Evolutionary conservation across 2,329 filamentous ascomycete species (phyloP), one percentile per base, ranked within the genome.

Genomic region (Colletotrichum lentis): DNA sequence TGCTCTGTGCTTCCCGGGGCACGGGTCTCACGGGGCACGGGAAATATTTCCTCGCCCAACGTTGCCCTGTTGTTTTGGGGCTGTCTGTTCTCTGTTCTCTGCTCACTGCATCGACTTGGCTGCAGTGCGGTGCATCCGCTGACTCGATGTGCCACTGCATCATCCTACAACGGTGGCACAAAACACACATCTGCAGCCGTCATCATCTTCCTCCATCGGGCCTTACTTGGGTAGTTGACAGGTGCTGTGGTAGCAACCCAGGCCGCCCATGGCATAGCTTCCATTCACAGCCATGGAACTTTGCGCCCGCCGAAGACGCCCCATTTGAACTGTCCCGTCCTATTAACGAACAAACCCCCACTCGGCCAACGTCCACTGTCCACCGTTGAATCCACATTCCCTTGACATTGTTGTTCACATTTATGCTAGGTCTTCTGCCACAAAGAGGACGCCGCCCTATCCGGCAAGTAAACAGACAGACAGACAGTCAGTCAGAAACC

Each of bases 151-250:
- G 43, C 11, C n/a, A 47, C 56, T 47, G 55, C 43, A 47, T 37
- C 43, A 5, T 18, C 43, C 16, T 27, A 35, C 27, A 52, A 27
- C 49, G 3, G 27, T 35, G 31, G 49, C 27, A 20, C 11, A 18
- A 35, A 10, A 35, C 27, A n/a, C 12, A 11, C 24, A 20, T 35
- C 16, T n/a, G n/a, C 49, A 3, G 24, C 10, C 27, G 49, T 20
- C 41, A 47, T 24, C 16, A 2, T 31, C 27, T 31, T 24, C 2
- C 14, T 7, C 4, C 1, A 18, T 43, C 22, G 35, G 49, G 49
- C 39, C 56, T 41, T 41, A n/a, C n/a, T n/a, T n/a, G n/a, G n/a
- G n/a, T n/a, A 37, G 14, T 44, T 67, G 64, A 62, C 64, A 44
- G 58, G 37, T 52, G 52, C 20, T 27, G 64, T 55, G 58, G 20